These are phyloP conservation scores for Gamarada debralockiae DNA, from an alignment of 495 filamentous ascomycete genomes.

Conservation along the genomic window DNA sequence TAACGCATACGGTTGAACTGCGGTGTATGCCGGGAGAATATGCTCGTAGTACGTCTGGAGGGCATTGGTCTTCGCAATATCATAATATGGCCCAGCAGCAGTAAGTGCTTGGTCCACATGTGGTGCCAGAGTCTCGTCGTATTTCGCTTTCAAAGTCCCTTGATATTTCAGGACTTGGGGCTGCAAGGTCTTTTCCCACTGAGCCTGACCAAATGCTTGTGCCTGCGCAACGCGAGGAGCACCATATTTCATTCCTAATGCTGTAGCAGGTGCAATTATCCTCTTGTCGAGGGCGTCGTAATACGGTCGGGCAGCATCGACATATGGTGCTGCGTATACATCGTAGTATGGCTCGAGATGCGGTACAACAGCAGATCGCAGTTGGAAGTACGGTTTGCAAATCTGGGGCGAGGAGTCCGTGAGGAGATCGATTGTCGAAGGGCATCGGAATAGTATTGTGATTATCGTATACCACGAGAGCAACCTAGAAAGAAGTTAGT, in stretches of 20 bases:
- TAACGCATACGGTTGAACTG: constrained; percentile 67
- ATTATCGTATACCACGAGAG: constrained; percentile 81
- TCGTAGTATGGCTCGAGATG: constrained; percentile 86
- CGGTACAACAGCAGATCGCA: constrained; percentile 64
- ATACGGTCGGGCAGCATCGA: constrained; percentile 74
- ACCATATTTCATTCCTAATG: constrained; percentile 69
- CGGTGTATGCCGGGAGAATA: constrained; percentile 71
- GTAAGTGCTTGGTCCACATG: constrained; percentile 60
- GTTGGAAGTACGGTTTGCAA: constrained; percentile 78
- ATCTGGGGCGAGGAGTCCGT: constrained; percentile 69
- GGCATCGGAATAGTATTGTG: constrained; percentile 80
- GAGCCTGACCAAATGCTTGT: constrained; percentile 55
- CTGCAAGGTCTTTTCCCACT: constrained; percentile 75
- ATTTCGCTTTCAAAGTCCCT: constrained; percentile 55
- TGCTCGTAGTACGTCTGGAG: constrained; percentile 65
- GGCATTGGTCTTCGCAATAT: constrained; percentile 53
- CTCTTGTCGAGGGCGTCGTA: constrained; percentile 59
- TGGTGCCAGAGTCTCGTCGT: constrained; percentile 65
- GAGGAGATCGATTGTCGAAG: constrained; percentile 60
- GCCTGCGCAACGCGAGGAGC: constrained; percentile 68
- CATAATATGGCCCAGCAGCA: constrained; percentile 66
- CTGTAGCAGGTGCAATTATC: constrained; percentile 62
- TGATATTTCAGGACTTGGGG: constrained; percentile 67
- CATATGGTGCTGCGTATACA: constrained; percentile 74
- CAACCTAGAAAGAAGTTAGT: constrained; percentile 49